These are phyloP conservation scores for Oropetium thomaeum DNA, from an alignment of 176 grass and related monocot genomes.

Conservation along the genomic window DNA sequence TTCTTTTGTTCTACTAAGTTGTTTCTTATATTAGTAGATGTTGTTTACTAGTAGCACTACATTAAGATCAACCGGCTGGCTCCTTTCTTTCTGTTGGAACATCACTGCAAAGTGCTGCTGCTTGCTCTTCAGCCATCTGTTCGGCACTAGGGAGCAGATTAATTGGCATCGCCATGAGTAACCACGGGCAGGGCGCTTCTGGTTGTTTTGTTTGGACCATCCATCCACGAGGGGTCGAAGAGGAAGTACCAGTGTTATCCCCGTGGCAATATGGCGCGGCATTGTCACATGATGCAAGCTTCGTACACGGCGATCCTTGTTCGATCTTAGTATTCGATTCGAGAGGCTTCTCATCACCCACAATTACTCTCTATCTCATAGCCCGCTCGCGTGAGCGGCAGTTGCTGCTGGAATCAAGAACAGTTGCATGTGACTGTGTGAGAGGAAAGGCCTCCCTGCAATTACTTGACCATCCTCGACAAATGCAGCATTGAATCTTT, in stretches of 20 bases:
- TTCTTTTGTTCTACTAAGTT: too few species aligned
- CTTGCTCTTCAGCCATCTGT: background rate
- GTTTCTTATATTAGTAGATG: background rate
- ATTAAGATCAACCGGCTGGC: background rate
- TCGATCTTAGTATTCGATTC: background rate
- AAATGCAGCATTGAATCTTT: background rate
- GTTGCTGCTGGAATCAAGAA: background rate
- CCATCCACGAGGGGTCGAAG: background rate
- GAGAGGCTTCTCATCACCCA: background rate
- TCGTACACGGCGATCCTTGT: too few species aligned
- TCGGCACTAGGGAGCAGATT: background rate
- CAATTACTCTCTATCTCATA: background rate
- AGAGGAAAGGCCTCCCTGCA: background rate
- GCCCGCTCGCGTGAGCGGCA: too few species aligned
- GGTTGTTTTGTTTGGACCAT: background rate
- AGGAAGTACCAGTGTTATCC: background rate
- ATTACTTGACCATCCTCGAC: background rate
- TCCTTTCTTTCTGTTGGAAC: too few species aligned
- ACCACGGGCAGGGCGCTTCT: background rate
- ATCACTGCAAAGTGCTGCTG: background rate
- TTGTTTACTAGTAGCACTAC: background rate
- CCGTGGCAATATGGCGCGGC: background rate
- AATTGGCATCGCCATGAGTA: background rate
- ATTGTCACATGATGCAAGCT: background rate
- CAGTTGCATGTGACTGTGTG: background rate